Percentiles rank a stretch among this genome's conserved stretches.
Evolutionary conservation across 2,329 filamentous ascomycete genomes (phyloP).

Genomic region (Escovopsis sp.): DNA sequence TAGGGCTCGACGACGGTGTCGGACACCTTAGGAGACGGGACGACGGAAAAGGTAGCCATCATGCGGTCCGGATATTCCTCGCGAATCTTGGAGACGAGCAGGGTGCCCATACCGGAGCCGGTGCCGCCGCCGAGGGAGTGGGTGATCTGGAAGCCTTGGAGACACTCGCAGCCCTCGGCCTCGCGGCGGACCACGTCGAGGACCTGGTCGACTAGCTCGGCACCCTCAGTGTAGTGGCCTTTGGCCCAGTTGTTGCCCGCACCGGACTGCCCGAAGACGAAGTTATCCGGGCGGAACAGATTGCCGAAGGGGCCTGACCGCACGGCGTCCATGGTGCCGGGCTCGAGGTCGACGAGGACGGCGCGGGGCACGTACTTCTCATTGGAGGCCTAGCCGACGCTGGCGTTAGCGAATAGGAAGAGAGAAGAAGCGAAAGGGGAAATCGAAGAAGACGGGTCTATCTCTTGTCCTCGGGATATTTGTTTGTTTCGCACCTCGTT

Average conservation of each 20-base stretch:
- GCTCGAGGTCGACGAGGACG: slow-evolving; percentile 97
- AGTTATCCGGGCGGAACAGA: slow-evolving; percentile 99
- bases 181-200: slow-evolving; percentile 96
- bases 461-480: not conserved
- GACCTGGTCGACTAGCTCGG: slow-evolving; percentile 93
- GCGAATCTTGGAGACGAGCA: slow-evolving; percentile 98
- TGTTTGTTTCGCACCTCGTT: slow-evolving; percentile 39
- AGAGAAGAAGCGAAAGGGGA: too few relatives aligned
- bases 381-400: slow-evolving; percentile 57
- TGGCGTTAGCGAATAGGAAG: not conserved
- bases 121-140: slow-evolving; percentile 99
- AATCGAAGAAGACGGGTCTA: too few relatives aligned
- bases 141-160: slow-evolving; percentile 99
- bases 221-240: slow-evolving; percentile 99
- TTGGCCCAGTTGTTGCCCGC: slow-evolving; percentile 99
- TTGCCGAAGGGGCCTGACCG: slow-evolving; percentile 94
- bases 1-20: slow-evolving; percentile 99
- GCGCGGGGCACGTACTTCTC: slow-evolving; percentile 99
- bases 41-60: slow-evolving; percentile 99
- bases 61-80: slow-evolving; percentile 99
- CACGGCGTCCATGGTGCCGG: slow-evolving; percentile 98
- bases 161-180: slow-evolving; percentile 96
- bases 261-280: slow-evolving; percentile 98
- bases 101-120: slow-evolving; percentile 98
- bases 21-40: slow-evolving; percentile 96